Base-by-base conservation (phyloP, 768 basidiomycete species). In the Termitomyces sp. region DNA sequence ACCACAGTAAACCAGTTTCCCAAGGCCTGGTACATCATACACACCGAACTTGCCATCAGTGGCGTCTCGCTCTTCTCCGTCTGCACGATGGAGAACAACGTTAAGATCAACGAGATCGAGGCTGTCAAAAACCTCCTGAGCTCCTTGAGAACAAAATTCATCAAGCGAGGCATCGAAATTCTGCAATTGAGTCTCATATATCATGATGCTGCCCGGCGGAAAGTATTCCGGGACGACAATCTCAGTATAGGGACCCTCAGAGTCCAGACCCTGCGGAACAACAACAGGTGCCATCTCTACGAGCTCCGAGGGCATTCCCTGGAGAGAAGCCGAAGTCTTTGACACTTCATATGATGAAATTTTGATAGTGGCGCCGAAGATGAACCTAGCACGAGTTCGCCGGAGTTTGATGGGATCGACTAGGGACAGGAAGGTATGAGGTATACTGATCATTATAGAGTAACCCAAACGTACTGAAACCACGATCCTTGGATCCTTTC, bases 141-240 rank as follows among this genome's bases (percentile, higher is more conserved):
- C 91, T 7, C 84, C 88, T 12, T 82, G 78, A 6, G 78, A 74
- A 71, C 93, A 96, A 65, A 90, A 85, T 2, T 70, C 68, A 61
- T 97, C 96, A 3, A 98, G 78, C 0, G 79, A 73, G 2, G 80
- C 61, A 58, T 93, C 90, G 57, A 89, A 73, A 24, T 87, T 86
- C 64, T 92, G 83, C 52, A 92, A 78, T 63, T 90, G 86, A 0
- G 95, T 97, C 68, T 88, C 85, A 67, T 98, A 98, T 20, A 99
- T 66, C 89, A 98, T 87, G 67, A 98, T 84, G 60, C 91, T 93
- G 11, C 96, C 96, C 0, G 96, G 95, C n/a, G 95, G 95, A 74
- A 98, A 99, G 65, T 78, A 76, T 39, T 94, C 88, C 0, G 97
- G 97, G 1, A 97, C 84, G 20, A 81, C 66, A 59, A 98, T 85